A percentile compares a stretch with the other conserved stretches of the same genome.
Evolutionary conservation across 2,329 filamentous ascomycete genomes (phyloP).

Genomic region (Parastagonospora nodorum): DNA sequence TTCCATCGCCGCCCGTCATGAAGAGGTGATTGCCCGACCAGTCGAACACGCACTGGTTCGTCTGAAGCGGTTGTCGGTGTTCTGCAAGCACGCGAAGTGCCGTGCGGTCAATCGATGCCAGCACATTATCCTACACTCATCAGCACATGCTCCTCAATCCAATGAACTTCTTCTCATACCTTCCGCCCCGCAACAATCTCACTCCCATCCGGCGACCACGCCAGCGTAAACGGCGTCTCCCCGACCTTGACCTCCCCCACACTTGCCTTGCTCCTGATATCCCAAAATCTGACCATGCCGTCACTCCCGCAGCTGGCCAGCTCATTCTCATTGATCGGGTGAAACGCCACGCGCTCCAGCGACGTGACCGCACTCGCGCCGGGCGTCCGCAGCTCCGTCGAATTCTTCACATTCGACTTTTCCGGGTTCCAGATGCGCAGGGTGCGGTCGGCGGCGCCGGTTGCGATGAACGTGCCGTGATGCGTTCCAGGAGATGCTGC

Average conservation of each 20-base stretch:
- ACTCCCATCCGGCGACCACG: conserved; percentile 74
- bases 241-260: conserved; percentile 67
- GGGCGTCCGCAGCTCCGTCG: conserved; percentile 74
- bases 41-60: conserved; percentile 75
- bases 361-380: conserved; percentile 42
- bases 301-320: conserved; percentile 76
- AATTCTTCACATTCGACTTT: conserved; percentile 72
- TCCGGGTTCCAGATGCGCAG: conserved; percentile 84
- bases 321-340: conserved; percentile 76
- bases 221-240: conserved; percentile 71
- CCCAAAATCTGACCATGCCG: conserved; percentile 79
- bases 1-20: conserved; percentile 72
- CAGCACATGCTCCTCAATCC: background rate
- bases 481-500: conserved; percentile 88
- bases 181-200: conserved; percentile 75
- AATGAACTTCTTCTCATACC: conserved; percentile 48
- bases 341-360: conserved; percentile 79
- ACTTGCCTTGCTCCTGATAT: conserved; percentile 73
- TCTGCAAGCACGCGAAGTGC: conserved; percentile 61
- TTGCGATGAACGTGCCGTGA: conserved; percentile 82
- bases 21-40: conserved; percentile 74
- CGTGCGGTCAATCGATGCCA: conserved; percentile 67
- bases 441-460: conserved; percentile 72
- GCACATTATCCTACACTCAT: conserved; percentile 59
- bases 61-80: conserved; percentile 67